These are phyloP conservation scores for Rhazya stricta DNA, from an alignment of 257 asterid genomes.

Conservation along the genomic window DNA sequence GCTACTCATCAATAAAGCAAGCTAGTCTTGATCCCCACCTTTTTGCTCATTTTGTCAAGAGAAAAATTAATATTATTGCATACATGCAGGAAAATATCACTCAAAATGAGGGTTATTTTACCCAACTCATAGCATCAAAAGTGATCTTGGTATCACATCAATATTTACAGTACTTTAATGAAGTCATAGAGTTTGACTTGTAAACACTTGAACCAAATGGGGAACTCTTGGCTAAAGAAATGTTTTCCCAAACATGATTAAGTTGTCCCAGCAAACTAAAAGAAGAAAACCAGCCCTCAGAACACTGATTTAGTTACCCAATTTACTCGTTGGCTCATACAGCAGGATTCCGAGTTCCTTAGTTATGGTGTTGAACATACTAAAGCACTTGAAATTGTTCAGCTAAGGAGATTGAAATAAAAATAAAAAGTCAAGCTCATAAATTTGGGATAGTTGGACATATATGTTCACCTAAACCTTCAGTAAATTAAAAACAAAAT, in stretches of 20 bases:
- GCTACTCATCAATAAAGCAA: not conserved
- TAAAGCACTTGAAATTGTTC: not conserved
- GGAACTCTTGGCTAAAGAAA: not conserved
- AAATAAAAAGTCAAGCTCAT: not conserved
- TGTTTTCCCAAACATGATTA: not conserved
- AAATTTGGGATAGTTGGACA: not conserved
- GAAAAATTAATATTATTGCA: too few species aligned
- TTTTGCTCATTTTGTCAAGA: not conserved
- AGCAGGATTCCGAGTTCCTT: not conserved
- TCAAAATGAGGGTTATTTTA: not conserved
- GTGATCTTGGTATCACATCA: not conserved
- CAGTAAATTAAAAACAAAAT: too few species aligned
- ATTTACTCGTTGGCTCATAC: not conserved
- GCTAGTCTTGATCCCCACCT: not conserved
- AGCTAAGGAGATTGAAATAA: not conserved
- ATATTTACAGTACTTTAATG: not conserved
- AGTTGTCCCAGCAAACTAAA: not conserved
- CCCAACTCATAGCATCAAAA: not conserved
- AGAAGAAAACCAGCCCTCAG: not conserved
- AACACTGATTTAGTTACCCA: not conserved
- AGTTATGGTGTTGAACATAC: not conserved
- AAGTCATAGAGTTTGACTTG: not conserved
- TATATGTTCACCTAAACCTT: not conserved
- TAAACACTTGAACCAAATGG: not conserved
- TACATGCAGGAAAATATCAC: not conserved